Evolutionary conservation across 495 filamentous ascomycete genomes (phyloP), one percentile per base, ranked within the genome.

Genomic region (Xylaria flabelliformis): DNA sequence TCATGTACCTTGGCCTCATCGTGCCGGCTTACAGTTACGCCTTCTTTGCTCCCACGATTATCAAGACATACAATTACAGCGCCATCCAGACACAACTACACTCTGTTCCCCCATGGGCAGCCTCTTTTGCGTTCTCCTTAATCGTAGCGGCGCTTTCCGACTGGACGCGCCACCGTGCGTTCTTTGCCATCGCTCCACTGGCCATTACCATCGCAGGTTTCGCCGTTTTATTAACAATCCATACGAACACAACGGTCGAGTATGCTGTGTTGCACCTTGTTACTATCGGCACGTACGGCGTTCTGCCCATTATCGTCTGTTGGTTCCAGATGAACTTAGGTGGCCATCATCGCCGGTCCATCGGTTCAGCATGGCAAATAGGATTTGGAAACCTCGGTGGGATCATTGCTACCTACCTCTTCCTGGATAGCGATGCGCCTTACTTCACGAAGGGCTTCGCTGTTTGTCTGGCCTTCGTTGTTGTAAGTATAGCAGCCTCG

Each of bases 291-390:
- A 82, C 82, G 0, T 93, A 92, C 75, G 86, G 87, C 64, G 91
- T 93, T 10, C 92, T 95, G 89, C 94, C 94, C 0, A 88, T 97
- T 13, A 87, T 93, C 48, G 89, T 97, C 0, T 98, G 94, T 79
- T 99, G 95, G 94, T 97, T 94, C 81, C 92, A 91, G 72, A 97
- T 97, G 89, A 97, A 97, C 74, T 82, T 97, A 26, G 92, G 92
- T 1, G 94, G 95, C 3, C 95, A 99, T 79, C 92, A 94, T 68
- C 87, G 94, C 1, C 88, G 94, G 19, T 85, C 91, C 51, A 90
- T 99, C 4, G 96, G 94, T 9, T 89, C 90, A 4, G 96, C 93
- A 8, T 97, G 91, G 92, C 94, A 97, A 78, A 84, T 98, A 55
- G 94, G 92, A 0, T 97, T 97, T 74, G 95, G 95, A n/a, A 97